These are phyloP conservation scores for Phytophthora niederhauseri DNA, from an alignment of 352 stramenopile genomes.

Conservation along the genomic window DNA sequence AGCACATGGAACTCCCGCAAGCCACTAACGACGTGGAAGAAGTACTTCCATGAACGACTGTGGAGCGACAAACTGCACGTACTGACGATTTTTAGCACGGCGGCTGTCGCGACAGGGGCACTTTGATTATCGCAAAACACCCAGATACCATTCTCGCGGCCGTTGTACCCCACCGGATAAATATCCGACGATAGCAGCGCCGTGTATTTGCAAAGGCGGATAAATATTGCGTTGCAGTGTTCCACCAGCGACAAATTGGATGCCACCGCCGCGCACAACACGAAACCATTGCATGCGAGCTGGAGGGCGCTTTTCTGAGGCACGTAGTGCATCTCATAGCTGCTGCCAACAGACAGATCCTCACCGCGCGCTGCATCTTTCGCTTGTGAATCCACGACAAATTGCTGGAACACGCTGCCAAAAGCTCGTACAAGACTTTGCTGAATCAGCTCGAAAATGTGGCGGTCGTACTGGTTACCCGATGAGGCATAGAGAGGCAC, in stretches of 20 bases:
- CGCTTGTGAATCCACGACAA: constrained; percentile 60
- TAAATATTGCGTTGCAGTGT: constrained; percentile 69
- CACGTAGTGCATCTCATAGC: constrained; percentile 58
- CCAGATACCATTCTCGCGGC: constrained; percentile 55
- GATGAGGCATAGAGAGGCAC: constrained; percentile 22
- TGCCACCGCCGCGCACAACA: constrained; percentile 65
- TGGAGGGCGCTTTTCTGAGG: constrained; percentile 77
- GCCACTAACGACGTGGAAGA: constrained; percentile 65
- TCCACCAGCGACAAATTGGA: constrained; percentile 58
- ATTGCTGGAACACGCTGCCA: constrained; percentile 76
- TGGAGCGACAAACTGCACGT: constrained; percentile 60
- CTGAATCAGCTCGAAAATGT: constrained; percentile 76
- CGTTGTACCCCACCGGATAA: constrained; percentile 69
- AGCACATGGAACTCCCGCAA: constrained; percentile 72
- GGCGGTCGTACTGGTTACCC: constrained; percentile 64
- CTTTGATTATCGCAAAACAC: constrained; percentile 78
- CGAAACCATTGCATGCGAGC: constrained; percentile 78
- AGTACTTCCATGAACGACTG: constrained; percentile 61
- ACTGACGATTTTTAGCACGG: constrained; percentile 70
- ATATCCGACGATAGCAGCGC: constrained; percentile 59
- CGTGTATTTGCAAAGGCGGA: constrained; percentile 68
- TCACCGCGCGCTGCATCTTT: constrained; percentile 40
- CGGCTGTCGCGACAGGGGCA: constrained; percentile 66
- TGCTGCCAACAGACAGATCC: constrained; percentile 29
- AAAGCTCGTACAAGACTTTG: constrained; percentile 60